phyloP scores from a whole-genome alignment of 2,329 filamentous ascomycete species.

The Fusarium sp. region DNA sequence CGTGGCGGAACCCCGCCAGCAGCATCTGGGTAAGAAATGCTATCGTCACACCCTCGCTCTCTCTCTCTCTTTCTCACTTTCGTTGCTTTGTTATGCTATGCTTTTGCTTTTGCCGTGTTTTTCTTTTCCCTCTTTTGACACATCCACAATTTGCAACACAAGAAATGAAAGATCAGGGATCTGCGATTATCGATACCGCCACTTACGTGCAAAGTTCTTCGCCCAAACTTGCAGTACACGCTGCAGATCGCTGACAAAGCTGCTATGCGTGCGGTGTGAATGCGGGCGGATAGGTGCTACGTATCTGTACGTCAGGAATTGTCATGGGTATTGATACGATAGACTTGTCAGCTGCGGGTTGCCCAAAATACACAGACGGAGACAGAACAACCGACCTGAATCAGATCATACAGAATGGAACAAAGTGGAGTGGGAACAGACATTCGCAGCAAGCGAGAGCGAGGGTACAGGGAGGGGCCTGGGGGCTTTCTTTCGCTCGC shows the following conservation, averaged over 20 bases:
- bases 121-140: background rate
- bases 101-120: background rate
- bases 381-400: background rate
- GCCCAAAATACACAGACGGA: background rate
- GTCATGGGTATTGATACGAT: background rate
- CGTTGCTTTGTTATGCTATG: background rate
- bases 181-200: constrained; percentile 12
- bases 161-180: constrained; percentile 1
- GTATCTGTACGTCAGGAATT: background rate
- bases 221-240: background rate
- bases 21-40: constrained; percentile 1
- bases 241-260: constrained; percentile 8
- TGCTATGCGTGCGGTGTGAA: background rate
- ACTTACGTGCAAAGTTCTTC: background rate
- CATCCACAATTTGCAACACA: background rate
- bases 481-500: background rate
- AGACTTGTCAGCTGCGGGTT: background rate
- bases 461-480: background rate
- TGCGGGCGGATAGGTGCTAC: background rate
- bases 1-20: constrained; percentile 43
- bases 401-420: constrained; percentile 22
- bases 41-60: constrained; percentile 29
- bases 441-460: constrained; percentile 15
- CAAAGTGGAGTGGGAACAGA: background rate
- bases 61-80: background rate